Base-by-base conservation (phyloP, 805 yeast species). In the Yarrowia sp. region DNA sequence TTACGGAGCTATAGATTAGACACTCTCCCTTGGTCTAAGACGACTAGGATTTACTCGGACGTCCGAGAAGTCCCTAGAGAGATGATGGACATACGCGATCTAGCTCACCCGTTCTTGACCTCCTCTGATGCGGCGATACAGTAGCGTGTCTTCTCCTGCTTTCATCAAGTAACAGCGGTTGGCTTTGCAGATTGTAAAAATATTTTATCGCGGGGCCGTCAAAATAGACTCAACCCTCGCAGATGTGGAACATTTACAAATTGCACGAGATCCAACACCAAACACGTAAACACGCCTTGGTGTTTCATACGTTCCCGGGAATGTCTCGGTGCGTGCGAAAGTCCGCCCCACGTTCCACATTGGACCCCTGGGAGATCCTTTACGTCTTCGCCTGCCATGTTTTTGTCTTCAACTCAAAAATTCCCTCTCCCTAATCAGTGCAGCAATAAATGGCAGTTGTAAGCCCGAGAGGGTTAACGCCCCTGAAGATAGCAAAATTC, bases 361-460 rank as follows among this genome's bases (percentile, higher is more conserved):
- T 40, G 30, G 17, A 4, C 28, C 7, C 11, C 7, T n/a, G n/a
- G 21, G 35, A 16, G 51, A 28, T 46, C 35, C 35, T 46, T 35
- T 21, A 11, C 14, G 26, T n/a, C n/a, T n/a, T 46, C 51, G 51
- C 10, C 26, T 26, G 33, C n/a, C 22, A 17, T 16, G 35, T 28
- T 46, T 16, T 22, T 19, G 28, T 11, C 26, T 28, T 6, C 28
- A 48, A 48, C 24, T 19, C 38, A 30, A 30, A 48, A 33, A 51
- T 33, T 51, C 58, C 58, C 58, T 51, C 58, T 30, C 41, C 58
- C 41, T 51, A 51, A 51, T 51, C 58, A 51, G 56, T 33, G 16
- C 40, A 33, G 30, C 41, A 51, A 22, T 19, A 19, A 35, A 48
- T 48, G 43, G 22, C 21, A 8, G 32, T 14, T 12, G 14, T 16